Evolutionary conservation across 768 basidiomycete genomes (phyloP).

Genomic region (Multifurca ochricompacta): DNA sequence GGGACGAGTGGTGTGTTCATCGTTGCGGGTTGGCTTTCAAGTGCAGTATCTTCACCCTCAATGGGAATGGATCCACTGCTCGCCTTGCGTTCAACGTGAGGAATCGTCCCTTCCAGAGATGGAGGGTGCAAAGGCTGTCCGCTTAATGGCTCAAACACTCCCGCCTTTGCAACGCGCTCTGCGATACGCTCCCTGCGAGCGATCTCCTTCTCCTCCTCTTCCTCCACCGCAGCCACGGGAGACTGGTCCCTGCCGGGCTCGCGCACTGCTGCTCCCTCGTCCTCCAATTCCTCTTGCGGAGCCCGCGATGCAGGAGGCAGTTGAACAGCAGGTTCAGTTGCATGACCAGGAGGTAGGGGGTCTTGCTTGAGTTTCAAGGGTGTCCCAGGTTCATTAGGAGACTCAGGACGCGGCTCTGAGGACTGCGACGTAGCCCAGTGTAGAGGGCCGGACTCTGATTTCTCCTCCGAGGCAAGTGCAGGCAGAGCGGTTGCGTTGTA

Average conservation of each 20-base stretch:
- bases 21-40: slow-evolving; percentile 22
- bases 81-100: background rate
- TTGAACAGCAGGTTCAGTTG: background rate
- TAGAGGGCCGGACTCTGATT: background rate
- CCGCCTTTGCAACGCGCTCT: slow-evolving; percentile 53
- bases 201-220: slow-evolving; percentile 45
- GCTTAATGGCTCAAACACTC: slow-evolving; percentile 49
- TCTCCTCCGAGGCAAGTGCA: background rate
- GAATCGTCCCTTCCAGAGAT: slow-evolving; percentile 16
- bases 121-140: slow-evolving; percentile 23
- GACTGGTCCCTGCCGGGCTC: slow-evolving; percentile 6
- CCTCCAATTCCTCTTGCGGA: background rate
- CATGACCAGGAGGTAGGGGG: background rate
- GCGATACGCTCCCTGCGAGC: slow-evolving; percentile 50
- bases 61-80: background rate
- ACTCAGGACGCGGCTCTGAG: slow-evolving; percentile 9
- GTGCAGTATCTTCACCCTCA: slow-evolving; percentile 3
- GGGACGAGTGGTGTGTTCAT: background rate
- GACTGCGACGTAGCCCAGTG: background rate
- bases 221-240: slow-evolving; percentile 13
- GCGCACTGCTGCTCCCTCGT: background rate
- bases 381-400: background rate
- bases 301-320: background rate
- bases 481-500: background rate
- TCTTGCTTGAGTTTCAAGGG: background rate